Conservation (phyloP, 306 rosid genomes). For the Calophaca sinica region DNA sequence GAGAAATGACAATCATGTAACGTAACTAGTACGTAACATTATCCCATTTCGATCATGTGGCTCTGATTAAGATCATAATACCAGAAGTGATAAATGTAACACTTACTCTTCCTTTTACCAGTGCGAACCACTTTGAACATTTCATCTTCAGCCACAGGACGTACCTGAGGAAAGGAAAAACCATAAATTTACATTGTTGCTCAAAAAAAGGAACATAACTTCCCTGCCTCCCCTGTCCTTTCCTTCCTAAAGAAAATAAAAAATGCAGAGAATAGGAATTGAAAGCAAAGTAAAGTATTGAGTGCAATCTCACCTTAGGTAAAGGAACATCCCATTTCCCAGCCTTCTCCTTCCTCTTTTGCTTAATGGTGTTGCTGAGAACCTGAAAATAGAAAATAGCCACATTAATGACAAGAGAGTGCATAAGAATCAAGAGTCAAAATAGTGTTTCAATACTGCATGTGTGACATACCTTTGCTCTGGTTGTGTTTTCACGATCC, state of each 20-base stretch:
- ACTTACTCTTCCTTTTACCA: conserved; percentile 90
- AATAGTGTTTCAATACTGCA: conserved; percentile 1
- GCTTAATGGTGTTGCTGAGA: conserved; percentile 93
- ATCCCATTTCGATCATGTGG: neutral
- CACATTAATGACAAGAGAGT: conserved; percentile 32
- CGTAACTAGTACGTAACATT: neutral
- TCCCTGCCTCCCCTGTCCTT: neutral
- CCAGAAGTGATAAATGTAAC: neutral
- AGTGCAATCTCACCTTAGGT: conserved; percentile 68
- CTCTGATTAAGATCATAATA: neutral
- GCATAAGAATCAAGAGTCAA: neutral
- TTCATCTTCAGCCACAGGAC: conserved; percentile 97
- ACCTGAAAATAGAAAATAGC: conserved; percentile 53
- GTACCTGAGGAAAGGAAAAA: conserved; percentile 61
- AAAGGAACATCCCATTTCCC: conserved; percentile 99
- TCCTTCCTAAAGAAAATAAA: neutral
- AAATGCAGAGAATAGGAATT: neutral
- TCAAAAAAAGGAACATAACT: neutral
- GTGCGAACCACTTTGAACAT: conserved; percentile 92
- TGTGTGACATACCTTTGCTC: conserved; percentile 70
- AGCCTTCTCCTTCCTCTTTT: conserved; percentile 96
- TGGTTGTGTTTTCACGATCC: conserved; percentile 89
- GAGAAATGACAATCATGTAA: neutral
- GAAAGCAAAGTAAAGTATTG: neutral
- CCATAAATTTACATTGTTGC: conserved; percentile 15